phyloP scores from a whole-genome alignment of 441 rosid genomes.

The Arabidopsis hybrid region DNA sequence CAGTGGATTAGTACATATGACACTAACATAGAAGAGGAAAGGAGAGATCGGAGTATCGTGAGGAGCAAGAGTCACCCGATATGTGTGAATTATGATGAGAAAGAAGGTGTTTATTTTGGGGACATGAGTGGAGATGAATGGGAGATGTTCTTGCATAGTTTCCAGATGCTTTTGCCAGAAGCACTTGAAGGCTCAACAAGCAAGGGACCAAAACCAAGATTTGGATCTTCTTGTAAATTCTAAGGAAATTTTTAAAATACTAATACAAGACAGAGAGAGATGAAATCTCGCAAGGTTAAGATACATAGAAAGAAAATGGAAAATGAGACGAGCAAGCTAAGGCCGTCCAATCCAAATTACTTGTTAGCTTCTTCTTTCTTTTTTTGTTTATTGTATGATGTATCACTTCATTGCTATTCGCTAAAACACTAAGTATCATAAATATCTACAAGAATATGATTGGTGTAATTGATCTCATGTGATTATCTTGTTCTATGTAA shows the following conservation, averaged over 20 bases:
- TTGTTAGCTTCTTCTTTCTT: no score
- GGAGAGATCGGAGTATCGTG: constrained; percentile 44
- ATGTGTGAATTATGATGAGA: constrained; percentile 42
- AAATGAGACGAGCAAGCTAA: no score
- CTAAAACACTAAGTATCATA: background rate
- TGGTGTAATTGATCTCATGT: constrained; percentile 11
- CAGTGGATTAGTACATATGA: constrained; percentile 34
- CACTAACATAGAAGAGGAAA: constrained; percentile 8
- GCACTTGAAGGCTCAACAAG: constrained; percentile 46
- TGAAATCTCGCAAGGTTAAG: no score
- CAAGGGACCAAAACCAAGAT: constrained; percentile 54
- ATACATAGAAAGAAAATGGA: no score
- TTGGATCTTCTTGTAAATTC: constrained; percentile 64
- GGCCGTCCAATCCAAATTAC: no score
- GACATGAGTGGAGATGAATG: constrained; percentile 65
- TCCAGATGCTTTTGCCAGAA: constrained; percentile 58
- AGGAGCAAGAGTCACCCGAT: constrained; percentile 59
- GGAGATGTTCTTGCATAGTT: constrained; percentile 57
- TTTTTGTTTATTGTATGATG: constrained; percentile 4
- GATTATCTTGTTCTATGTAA: constrained; percentile 7
- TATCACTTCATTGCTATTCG: constrained; percentile 2
- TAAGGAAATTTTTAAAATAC: constrained; percentile 14
- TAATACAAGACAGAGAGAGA: no score
- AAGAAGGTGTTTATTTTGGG: constrained; percentile 51
- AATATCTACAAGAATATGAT: constrained; percentile 16